Conservation (phyloP, 768 basidiomycete species). For the Boletus speciosus region DNA sequence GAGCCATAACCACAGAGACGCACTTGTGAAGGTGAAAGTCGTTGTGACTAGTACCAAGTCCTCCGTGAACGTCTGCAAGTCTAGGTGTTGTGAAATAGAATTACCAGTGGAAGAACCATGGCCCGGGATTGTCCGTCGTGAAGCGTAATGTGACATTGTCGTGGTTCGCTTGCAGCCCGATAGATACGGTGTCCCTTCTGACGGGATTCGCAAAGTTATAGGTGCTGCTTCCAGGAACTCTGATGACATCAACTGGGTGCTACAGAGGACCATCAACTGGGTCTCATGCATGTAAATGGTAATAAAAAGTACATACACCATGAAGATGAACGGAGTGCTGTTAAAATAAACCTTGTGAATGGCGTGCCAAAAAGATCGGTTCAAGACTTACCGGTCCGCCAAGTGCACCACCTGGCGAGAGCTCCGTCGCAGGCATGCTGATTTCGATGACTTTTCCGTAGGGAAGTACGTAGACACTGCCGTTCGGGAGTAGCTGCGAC, state of each 20-base stretch:
- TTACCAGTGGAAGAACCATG: conserved; percentile 24
- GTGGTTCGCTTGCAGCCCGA: conserved; percentile 27
- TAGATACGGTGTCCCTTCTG: conserved; percentile 45
- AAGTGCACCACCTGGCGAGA: conserved; percentile 1
- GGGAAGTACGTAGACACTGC: conserved; percentile 40
- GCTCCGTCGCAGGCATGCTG: conserved; percentile 29
- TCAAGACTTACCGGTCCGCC: conserved; percentile 12
- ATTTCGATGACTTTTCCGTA: conserved; percentile 44
- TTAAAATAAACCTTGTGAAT: neutral
- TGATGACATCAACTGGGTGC: conserved; percentile 41
- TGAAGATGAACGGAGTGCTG: conserved; percentile 43
- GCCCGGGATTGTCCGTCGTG: conserved; percentile 54
- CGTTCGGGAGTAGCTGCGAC: conserved; percentile 37
- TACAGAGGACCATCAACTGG: conserved; percentile 8
- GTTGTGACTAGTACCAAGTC: conserved; percentile 13
- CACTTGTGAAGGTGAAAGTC: conserved; percentile 21
- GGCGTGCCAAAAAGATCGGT: neutral
- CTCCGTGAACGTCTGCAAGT: neutral
- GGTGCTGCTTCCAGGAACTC: conserved; percentile 34
- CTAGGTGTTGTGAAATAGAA: neutral
- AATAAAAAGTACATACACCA: conserved; percentile 32
- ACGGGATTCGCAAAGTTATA: conserved; percentile 51
- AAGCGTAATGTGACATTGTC: conserved; percentile 53
- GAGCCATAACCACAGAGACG: neutral
- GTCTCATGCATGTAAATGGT: neutral